Conservation (phyloP, 2,329 filamentous ascomycete genomes). For the Orbilia oligospora region DNA sequence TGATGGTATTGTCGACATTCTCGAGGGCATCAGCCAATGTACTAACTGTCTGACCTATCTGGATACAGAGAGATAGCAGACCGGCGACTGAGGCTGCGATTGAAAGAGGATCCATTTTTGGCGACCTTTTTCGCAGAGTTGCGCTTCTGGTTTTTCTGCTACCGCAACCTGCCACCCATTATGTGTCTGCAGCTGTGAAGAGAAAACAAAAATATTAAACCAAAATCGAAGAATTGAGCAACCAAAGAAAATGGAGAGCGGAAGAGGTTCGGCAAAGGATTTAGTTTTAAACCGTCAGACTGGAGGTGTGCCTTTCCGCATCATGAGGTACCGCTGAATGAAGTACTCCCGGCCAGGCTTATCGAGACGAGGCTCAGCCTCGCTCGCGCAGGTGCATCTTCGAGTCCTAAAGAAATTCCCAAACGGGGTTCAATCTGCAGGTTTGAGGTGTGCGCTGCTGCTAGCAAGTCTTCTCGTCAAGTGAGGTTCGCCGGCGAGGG, state of each 20-base stretch:
- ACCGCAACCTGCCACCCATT: slow-evolving; percentile 32
- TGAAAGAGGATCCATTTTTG: slow-evolving; percentile 57
- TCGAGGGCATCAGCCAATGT: slow-evolving; percentile 49
- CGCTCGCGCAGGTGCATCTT: slow-evolving; percentile 15
- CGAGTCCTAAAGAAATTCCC: background rate
- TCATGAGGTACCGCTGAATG: too few relatives aligned
- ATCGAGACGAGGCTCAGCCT: slow-evolving; percentile 38
- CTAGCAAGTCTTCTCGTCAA: background rate
- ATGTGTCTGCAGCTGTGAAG: background rate
- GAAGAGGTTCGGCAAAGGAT: slow-evolving; percentile 57
- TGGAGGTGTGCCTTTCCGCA: too few relatives aligned
- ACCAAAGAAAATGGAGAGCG: background rate
- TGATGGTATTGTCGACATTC: slow-evolving; percentile 57
- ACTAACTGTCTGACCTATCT: slow-evolving; percentile 54
- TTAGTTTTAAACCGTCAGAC: slow-evolving; percentile 37
- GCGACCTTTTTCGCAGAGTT: slow-evolving; percentile 1
- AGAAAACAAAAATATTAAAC: background rate
- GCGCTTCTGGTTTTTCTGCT: slow-evolving; percentile 49
- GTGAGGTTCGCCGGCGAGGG: slow-evolving; percentile 33
- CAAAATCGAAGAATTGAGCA: background rate
- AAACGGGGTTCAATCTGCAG: background rate
- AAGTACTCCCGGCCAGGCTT: too few relatives aligned
- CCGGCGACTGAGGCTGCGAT: slow-evolving; percentile 55
- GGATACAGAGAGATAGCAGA: slow-evolving; percentile 48
- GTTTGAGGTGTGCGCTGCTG: background rate